Base-by-base conservation (phyloP, 441 rosid species). In the Lepidium campestre region DNA sequence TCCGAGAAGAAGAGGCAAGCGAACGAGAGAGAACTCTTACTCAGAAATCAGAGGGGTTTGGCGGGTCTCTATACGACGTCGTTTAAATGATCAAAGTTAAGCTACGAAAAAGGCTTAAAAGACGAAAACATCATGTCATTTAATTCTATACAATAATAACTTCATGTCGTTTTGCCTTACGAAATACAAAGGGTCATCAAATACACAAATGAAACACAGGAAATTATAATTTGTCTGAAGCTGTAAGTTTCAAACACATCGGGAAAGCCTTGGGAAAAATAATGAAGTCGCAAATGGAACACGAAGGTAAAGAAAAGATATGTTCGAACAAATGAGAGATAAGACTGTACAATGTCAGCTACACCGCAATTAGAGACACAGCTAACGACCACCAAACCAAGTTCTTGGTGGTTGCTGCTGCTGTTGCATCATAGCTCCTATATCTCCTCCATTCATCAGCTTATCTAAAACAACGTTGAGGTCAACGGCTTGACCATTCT, bases 401-500 rank as follows among this genome's bases (percentile, higher is more conserved):
- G 85, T 85, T 81, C 86, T 80, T 27, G 68, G 95, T 10, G 87
- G 87, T 75, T 81, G 96, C 58, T 83, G 96, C 71, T 82, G 76
- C 47, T 86, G 90, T 11, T 72, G 72, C 77, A 50, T 60, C 46
- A 58, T 13, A 65, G 40, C 59, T 64, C 65, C 70, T 57, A 70
- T 47, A 31, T 86, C 86, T 48, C 81, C 97, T 45, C 81, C 97
- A 57, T 84, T 93, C 98, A 90, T 93, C 69, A 93, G 82, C 85
- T 88, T 93, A 77, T 93, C 98, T 72, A 93, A 78, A 65, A 93
- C 98, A 54, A 80, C 67, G 73, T 93, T 93, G 68, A 93, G 81
- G 74, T 93, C 97, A n/a, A 93, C 96, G 3, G 87, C 53, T 80
- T 90, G 93, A 13, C 97, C 97, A 14, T 79, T 90, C 80, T 93